Conservation (phyloP, 192 early-diverging fungal species). For the Backusella circina region DNA sequence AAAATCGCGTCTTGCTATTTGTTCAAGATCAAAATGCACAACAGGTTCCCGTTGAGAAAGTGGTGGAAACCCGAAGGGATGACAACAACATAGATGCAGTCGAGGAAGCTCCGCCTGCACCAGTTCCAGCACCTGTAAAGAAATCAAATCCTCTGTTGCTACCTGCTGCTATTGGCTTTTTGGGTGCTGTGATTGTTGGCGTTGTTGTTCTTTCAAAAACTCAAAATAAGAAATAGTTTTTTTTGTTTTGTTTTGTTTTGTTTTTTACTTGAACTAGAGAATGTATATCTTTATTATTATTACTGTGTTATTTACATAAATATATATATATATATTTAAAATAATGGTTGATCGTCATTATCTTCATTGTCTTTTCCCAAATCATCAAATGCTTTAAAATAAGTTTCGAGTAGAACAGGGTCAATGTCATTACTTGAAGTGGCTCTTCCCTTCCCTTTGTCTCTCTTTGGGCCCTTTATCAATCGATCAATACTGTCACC, state of each 20-base stretch:
- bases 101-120: not conserved
- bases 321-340: not conserved
- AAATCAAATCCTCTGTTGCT: slow-evolving; percentile 27
- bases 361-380: not conserved
- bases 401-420: not conserved
- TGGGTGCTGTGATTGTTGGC: slow-evolving; percentile 50
- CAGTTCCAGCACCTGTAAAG: not conserved
- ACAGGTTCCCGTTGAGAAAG: not conserved
- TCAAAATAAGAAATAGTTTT: not conserved
- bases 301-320: not conserved
- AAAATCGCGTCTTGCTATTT: slow-evolving; percentile 71
- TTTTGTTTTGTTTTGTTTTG: no score
- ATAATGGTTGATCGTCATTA: not conserved
- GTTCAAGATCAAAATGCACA: slow-evolving; percentile 36
- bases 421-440: not conserved
- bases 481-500: not conserved
- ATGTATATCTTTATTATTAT: not conserved
- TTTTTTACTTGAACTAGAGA: not conserved
- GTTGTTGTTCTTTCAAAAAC: slow-evolving; percentile 39
- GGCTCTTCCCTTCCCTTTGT: not conserved
- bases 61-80: not conserved
- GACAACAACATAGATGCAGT: not conserved
- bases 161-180: slow-evolving; percentile 50
- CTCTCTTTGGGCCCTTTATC: not conserved
- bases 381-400: not conserved